Evolutionary conservation across 768 basidiomycete genomes (phyloP), one percentile per base, ranked within the genome.

Genomic region (Boletales sp.): DNA sequence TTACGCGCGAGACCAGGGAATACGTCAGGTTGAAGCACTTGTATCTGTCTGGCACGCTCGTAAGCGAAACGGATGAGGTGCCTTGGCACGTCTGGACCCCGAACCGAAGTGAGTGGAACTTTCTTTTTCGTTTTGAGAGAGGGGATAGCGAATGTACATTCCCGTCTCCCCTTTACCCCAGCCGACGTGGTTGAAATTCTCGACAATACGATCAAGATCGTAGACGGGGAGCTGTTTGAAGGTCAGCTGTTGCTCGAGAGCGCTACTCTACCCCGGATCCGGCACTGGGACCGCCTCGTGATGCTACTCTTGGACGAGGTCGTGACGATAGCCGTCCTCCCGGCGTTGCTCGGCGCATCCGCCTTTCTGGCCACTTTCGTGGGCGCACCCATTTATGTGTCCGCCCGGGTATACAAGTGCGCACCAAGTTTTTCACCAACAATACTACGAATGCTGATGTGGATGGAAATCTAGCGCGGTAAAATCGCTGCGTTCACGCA

Each of bases 161-260:
- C 19, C 13, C 24, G 7, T 7, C 0, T 8, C 6, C 2, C 2
- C 5, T 11, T 21, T 31, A 8, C 32, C n/a, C n/a, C n/a, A 61
- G 60, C 18, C 1, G 60, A 61, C 31, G 50, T 62, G 15, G 30
- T 46, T 15, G n/a, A 34, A 18, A 53, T 53, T 53, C 41, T 61
- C 3, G 60, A 56, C 17, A 62, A 61, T 21, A 43, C 56, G 50
- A 48, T 61, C 48, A 47, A 43, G 6, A 40, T 47, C 2, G 45
- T 62, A 5, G 60, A 59, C 31, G 50, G 27, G 27, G 56, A 57
- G 12, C 40, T 56, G 5, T 51, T 38, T 4, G 54, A 59, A 40
- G 51, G 47, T 2, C 43, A 48, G 17, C 37, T 62, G 49, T 53
- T 40, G 11, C 34, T 53, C 6, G 53, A 51, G 14, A 49, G 59